phyloP scores from a whole-genome alignment of 139 green algal species.

The Auxenochlorella protothecoides region DNA sequence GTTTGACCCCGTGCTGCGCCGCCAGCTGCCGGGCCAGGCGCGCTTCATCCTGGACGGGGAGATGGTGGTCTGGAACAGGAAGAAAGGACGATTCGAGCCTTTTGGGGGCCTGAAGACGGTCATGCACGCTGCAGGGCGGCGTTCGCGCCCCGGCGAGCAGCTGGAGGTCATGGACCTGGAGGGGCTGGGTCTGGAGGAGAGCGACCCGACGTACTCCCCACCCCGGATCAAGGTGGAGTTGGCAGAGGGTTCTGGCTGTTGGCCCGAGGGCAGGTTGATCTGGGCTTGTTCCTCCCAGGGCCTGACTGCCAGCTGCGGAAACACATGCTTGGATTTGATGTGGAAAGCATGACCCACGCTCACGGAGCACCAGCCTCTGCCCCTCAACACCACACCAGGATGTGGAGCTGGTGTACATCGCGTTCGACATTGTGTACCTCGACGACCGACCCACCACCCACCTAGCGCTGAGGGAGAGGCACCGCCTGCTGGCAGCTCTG shows the following conservation, averaged over 20 bases:
- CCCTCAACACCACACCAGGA: constrained; percentile 11
- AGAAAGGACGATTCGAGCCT: constrained; percentile 31
- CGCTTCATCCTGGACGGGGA: constrained; percentile 49
- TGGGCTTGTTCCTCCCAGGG: not conserved
- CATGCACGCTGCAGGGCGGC: constrained; percentile 4
- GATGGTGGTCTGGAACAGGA: constrained; percentile 20
- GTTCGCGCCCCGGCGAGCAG: too few relatives aligned
- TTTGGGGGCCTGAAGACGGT: constrained; percentile 43
- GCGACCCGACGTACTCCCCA: too few relatives aligned
- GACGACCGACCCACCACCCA: constrained; percentile 19
- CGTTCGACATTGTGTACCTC: constrained; percentile 77
- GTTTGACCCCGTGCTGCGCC: constrained; percentile 17
- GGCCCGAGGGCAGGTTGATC: not conserved
- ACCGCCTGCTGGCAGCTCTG: constrained; percentile 30
- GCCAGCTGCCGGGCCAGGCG: constrained; percentile 10
- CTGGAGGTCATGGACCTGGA: too few relatives aligned
- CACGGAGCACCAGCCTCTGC: too few relatives aligned
- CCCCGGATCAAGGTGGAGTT: not conserved
- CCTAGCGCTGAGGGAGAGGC: constrained; percentile 38
- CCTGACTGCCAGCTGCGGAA: constrained; percentile 8
- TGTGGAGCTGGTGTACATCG: constrained; percentile 59
- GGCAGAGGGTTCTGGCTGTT: not conserved
- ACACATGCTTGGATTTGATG: not conserved
- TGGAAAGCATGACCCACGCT: too few relatives aligned
- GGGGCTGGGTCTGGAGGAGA: not conserved